phyloP scores from a whole-genome alignment of 208 protist species.

The Trypanosoma boissoni region DNA sequence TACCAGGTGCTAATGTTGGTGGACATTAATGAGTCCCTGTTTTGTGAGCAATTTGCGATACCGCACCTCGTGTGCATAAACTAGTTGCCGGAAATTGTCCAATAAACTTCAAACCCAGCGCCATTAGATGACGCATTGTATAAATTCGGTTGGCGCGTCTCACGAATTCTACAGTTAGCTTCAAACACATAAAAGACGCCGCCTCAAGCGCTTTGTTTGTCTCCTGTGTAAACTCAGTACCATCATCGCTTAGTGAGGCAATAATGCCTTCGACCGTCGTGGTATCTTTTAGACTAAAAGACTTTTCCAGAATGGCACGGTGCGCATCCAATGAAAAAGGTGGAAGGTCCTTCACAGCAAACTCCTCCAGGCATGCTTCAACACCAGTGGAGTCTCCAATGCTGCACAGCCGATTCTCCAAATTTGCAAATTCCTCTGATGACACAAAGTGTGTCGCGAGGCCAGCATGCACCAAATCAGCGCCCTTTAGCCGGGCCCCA shows the following conservation, averaged over 20 bases:
- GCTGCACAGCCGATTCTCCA: constrained; percentile 55
- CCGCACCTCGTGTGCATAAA: constrained; percentile 50
- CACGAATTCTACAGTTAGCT: constrained; percentile 48
- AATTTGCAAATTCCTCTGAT: constrained; percentile 32
- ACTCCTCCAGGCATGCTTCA: constrained; percentile 44
- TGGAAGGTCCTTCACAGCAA: constrained; percentile 31
- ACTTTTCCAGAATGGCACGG: constrained; percentile 26
- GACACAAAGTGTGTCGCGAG: constrained; percentile 84
- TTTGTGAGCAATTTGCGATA: constrained; percentile 42
- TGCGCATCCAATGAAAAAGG: constrained; percentile 41
- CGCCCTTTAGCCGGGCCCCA: constrained; percentile 61
- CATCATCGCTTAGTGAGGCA: constrained; percentile 21
- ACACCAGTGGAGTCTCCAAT: constrained; percentile 29
- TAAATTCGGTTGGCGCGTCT: constrained; percentile 14
- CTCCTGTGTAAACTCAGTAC: constrained; percentile 28
- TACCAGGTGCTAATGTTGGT: constrained; percentile 30
- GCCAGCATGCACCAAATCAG: constrained; percentile 64
- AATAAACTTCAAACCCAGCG: constrained; percentile 34
- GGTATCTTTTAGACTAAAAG: constrained; percentile 33
- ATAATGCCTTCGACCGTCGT: constrained; percentile 50
- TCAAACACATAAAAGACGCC: constrained; percentile 52
- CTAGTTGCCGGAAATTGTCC: constrained; percentile 13
- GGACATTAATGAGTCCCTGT: constrained; percentile 41
- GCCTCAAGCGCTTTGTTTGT: constrained; percentile 27
- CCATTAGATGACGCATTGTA: constrained; percentile 13